phyloP scores from a whole-genome alignment of 2,329 filamentous ascomycete species.

The Neonectria sp. region DNA sequence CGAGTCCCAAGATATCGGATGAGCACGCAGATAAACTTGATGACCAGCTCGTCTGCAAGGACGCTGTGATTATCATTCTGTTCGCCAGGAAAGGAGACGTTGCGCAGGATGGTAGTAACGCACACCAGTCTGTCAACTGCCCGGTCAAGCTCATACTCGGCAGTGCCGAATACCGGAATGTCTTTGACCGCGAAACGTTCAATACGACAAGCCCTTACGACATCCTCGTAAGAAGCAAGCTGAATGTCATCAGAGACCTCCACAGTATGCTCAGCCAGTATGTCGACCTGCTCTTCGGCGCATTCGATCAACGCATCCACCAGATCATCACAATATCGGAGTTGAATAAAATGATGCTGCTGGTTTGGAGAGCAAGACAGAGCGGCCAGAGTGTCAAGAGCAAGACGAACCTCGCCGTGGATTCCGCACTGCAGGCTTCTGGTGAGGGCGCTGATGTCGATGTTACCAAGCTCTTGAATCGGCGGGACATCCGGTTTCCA shows the following conservation, averaged over 20 bases:
- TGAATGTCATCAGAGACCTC: constrained; percentile 91
- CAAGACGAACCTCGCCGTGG: constrained; percentile 89
- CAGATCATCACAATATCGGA: constrained; percentile 87
- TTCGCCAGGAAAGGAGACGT: constrained; percentile 84
- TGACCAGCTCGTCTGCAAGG: constrained; percentile 82
- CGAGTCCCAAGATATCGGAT: constrained; percentile 92
- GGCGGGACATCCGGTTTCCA: constrained; percentile 83
- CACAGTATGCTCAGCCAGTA: constrained; percentile 86
- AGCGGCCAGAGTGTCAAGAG: constrained; percentile 85
- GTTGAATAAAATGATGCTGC: constrained; percentile 78
- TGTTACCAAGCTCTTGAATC: constrained; percentile 84
- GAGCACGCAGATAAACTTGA: constrained; percentile 87
- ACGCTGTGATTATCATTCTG: constrained; percentile 76
- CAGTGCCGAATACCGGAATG: constrained; percentile 80
- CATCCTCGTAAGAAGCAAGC: constrained; percentile 88
- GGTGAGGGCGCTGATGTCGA: constrained; percentile 91
- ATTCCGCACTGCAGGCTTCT: constrained; percentile 93
- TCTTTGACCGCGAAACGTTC: constrained; percentile 83
- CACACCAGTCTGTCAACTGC: constrained; percentile 91
- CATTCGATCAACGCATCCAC: constrained; percentile 91
- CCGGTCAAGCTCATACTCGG: constrained; percentile 86
- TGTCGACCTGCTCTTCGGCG: constrained; percentile 88
- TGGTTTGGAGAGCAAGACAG: constrained; percentile 75
- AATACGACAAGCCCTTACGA: constrained; percentile 81
- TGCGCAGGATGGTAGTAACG: constrained; percentile 92